Base-by-base conservation (phyloP, 768 basidiomycete genomes). In the Naganishia friedmannii region DNA sequence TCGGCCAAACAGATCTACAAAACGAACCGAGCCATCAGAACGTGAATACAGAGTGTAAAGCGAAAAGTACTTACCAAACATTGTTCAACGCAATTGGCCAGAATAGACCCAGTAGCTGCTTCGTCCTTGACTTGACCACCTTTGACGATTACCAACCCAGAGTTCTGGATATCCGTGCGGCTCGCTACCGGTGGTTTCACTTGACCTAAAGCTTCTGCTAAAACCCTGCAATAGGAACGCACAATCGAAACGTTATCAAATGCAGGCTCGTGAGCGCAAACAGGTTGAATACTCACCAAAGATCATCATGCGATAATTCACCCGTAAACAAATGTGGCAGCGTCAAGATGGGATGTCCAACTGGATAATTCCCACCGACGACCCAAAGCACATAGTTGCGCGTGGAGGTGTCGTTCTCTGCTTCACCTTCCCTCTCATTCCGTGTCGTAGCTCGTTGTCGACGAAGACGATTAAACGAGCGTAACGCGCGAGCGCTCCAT, bases 341-440 rank as follows among this genome's bases (percentile, higher is more conserved):
- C 0, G 88, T 89, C 53, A 95, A 87, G 72, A 97, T 89, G 63
- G 87, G 90, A 78, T 95, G 93, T 74, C 91, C 88, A 17, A 90
- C 89, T 0, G 92, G 91, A 78, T 95, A 96, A 76, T 93, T 92
- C n/a, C 93, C 93, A 17, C 82, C 82, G 42, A 81, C 90, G 72
- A 94, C 92, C 82, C 92, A 93, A 68, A 94, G 92, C 80, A 93
- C 83, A 82, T 93, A 93, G 51, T 71, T 71, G 12, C 53, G 45
- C 32, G 68, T 69, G 1, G 34, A 10, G 7, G 23, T 28, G 10
- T 28, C 15, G 15, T 46, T 29, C 34, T 45, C 60, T 2, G 37
- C 23, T 3, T 45, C 26, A 26, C 26, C 42, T 17, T 5, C 39
- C n/a, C 10, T 34, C 5, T 31, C 23, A 28, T 26, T 45, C 26